These are phyloP conservation scores for Trichoderma breve DNA, from an alignment of 2,329 filamentous ascomycete species.

Conservation along the genomic window DNA sequence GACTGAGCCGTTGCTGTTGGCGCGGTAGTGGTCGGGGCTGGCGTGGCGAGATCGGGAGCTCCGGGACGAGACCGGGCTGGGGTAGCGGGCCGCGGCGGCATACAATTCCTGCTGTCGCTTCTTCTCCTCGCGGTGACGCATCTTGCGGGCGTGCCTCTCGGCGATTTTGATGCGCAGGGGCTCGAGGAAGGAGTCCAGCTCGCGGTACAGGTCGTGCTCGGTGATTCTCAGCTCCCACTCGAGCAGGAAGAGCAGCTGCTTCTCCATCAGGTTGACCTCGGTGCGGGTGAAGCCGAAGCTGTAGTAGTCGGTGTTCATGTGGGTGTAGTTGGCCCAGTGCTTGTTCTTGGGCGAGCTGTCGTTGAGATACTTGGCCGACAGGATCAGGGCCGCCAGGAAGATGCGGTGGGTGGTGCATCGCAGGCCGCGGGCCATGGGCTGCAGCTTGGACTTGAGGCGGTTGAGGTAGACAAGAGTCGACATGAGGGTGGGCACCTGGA, in stretches of 20 bases:
- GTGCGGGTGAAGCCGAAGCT: constrained; percentile 89
- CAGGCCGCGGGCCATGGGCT: constrained; percentile 93
- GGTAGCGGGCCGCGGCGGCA: constrained; percentile 39
- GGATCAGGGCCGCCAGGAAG: constrained; percentile 84
- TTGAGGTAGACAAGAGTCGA: constrained; percentile 91
- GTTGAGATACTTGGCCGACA: constrained; percentile 94
- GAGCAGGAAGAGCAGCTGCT: constrained; percentile 90
- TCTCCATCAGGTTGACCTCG: constrained; percentile 99
- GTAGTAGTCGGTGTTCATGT: constrained; percentile 62
- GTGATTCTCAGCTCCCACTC: constrained; percentile 91
- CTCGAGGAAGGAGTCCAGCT: constrained; percentile 83
- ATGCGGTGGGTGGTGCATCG: constrained; percentile 96
- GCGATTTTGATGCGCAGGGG: constrained; percentile 69
- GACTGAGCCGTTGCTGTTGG: constrained; percentile 38
- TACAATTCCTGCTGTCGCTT: constrained; percentile 39
- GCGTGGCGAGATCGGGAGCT: constrained; percentile 43
- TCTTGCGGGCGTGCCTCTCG: constrained; percentile 50
- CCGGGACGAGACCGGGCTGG: constrained; percentile 46
- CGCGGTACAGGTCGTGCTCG: constrained; percentile 79
- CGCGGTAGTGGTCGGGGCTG: constrained; percentile 41
- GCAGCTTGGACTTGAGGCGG: constrained; percentile 78
- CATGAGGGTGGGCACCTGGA: constrained; percentile 97
- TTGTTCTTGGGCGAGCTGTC: constrained; percentile 99
- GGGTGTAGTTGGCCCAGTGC: constrained; percentile 95
- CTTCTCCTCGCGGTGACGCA: constrained; percentile 49